A percentile compares a stretch with the other conserved stretches of the same genome.
phyloP scores from a whole-genome alignment of 768 basidiomycete genomes.

The Boletus reticuloceps region DNA sequence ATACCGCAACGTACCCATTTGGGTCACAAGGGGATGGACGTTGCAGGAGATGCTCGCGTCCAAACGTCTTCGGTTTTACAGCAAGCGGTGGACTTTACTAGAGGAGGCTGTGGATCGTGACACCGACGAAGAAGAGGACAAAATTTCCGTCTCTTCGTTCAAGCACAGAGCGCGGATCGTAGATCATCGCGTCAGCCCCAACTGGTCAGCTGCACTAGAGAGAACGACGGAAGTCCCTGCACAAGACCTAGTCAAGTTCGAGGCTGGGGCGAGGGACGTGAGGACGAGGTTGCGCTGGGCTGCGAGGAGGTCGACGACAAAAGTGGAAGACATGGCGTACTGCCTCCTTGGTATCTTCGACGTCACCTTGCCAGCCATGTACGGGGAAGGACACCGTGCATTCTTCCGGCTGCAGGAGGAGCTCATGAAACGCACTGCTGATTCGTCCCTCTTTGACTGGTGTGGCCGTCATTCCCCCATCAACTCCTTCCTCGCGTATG shows the following conservation, averaged over 20 bases:
- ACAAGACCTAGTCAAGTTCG: slow-evolving; percentile 11
- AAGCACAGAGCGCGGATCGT: slow-evolving; percentile 18
- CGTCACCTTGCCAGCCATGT: slow-evolving; percentile 23
- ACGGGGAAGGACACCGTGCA: slow-evolving; percentile 28
- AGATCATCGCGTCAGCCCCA: slow-evolving; percentile 13
- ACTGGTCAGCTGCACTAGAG: slow-evolving; percentile 14
- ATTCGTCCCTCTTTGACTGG: slow-evolving; percentile 26
- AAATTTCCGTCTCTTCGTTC: slow-evolving; percentile 13
- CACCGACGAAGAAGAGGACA: slow-evolving; percentile 7
- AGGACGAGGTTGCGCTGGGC: slow-evolving; percentile 26
- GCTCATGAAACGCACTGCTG: slow-evolving; percentile 26
- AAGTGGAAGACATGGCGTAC: slow-evolving; percentile 30
- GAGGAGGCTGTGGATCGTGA: slow-evolving; percentile 21
- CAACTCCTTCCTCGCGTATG: slow-evolving; percentile 23
- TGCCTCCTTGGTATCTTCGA: slow-evolving; percentile 32
- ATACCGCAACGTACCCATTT: slow-evolving; percentile 11
- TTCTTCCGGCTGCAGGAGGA: slow-evolving; percentile 30
- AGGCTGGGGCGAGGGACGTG: slow-evolving; percentile 14
- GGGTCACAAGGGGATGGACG: slow-evolving; percentile 28
- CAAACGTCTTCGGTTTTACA: slow-evolving; percentile 29
- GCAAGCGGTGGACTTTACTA: slow-evolving; percentile 21
- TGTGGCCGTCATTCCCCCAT: slow-evolving; percentile 15
- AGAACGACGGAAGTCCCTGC: slow-evolving; percentile 14
- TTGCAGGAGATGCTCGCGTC: slow-evolving; percentile 28
- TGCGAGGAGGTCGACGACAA: slow-evolving; percentile 24